Percentiles rank a stretch among this genome's conserved stretches.
Conservation (phyloP, 2,329 filamentous ascomycete species). For the Apiospora malaysiana region DNA sequence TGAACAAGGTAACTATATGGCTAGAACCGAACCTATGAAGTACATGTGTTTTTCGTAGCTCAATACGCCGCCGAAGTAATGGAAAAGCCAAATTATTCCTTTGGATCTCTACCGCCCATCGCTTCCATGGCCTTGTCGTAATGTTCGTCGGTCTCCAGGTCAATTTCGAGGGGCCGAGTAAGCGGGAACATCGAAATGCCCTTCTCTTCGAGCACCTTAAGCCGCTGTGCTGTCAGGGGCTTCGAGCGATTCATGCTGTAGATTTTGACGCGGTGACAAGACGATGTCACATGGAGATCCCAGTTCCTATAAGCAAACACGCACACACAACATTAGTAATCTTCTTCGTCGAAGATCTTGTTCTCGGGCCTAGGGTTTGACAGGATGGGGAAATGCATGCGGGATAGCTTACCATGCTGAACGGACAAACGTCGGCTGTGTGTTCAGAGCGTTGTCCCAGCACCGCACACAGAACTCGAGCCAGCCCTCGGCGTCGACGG, state of each 20-base stretch:
- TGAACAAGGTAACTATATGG: too few relatives aligned
- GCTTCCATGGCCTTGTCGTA: slow-evolving; percentile 50
- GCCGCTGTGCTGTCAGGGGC: slow-evolving; percentile 52
- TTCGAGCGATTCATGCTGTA: slow-evolving; percentile 66
- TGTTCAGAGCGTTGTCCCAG: slow-evolving; percentile 68
- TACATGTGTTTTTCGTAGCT: background rate
- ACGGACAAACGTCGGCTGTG: slow-evolving; percentile 61
- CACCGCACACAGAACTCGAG: slow-evolving; percentile 62
- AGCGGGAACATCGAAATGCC: slow-evolving; percentile 57
- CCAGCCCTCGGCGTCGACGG: slow-evolving; percentile 67
- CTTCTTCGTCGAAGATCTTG: too few relatives aligned
- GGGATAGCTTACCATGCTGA: slow-evolving; percentile 51
- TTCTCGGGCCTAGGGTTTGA: too few relatives aligned
- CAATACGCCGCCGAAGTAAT: too few relatives aligned
- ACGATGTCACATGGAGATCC: slow-evolving; percentile 69
- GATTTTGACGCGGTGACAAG: slow-evolving; percentile 64
- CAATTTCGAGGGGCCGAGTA: slow-evolving; percentile 58
- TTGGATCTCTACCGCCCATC: slow-evolving; percentile 47
- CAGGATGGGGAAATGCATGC: too few relatives aligned
- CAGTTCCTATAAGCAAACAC: slow-evolving; percentile 56
- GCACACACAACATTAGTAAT: background rate
- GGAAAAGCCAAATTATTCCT: slow-evolving; percentile 38
- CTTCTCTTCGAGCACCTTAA: slow-evolving; percentile 57
- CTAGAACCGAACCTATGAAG: too few relatives aligned
- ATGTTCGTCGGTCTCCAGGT: slow-evolving; percentile 54